These are phyloP conservation scores for Annona cherimola DNA, from an alignment of 164 flowering plant species.

Conservation along the genomic window DNA sequence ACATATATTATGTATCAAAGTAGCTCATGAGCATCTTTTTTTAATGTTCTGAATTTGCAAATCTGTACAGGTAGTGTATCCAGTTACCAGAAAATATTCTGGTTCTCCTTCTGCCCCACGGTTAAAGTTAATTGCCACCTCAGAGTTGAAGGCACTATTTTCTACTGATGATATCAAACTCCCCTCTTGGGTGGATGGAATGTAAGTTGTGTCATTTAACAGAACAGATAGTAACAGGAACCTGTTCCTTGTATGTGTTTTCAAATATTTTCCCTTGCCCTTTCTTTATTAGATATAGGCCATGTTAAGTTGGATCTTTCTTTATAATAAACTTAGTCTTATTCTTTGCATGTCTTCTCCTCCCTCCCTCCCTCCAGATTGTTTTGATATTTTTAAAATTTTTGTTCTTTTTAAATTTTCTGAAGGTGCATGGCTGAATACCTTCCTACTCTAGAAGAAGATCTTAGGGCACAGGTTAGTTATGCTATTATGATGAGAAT, in stretches of 20 bases:
- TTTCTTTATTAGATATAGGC: background rate
- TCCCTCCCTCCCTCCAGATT: background rate
- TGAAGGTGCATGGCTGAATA: slow-evolving; percentile 97
- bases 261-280: background rate
- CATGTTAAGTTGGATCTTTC: background rate
- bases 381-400: background rate
- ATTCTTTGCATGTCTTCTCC: background rate
- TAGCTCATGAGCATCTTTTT: background rate
- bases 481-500: slow-evolving; percentile 5
- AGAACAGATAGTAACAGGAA: background rate
- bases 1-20: background rate
- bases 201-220: slow-evolving; percentile 41
- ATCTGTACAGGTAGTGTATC: slow-evolving; percentile 54
- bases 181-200: slow-evolving; percentile 85
- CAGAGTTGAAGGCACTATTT: slow-evolving; percentile 67
- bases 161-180: slow-evolving; percentile 87
- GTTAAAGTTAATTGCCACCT: slow-evolving; percentile 64
- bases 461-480: slow-evolving; percentile 64
- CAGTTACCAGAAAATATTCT: slow-evolving; percentile 45
- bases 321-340: background rate
- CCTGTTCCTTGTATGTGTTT: background rate
- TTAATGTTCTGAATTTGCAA: background rate
- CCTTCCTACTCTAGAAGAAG: slow-evolving; percentile 75
- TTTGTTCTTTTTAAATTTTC: slow-evolving; percentile 9
- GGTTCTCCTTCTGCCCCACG: slow-evolving; percentile 60